A percentile compares a stretch with the other conserved stretches of the same genome.
Evolutionary conservation across 2,329 filamentous ascomycete genomes (phyloP).

Genomic region (Apiospora pterosperma): DNA sequence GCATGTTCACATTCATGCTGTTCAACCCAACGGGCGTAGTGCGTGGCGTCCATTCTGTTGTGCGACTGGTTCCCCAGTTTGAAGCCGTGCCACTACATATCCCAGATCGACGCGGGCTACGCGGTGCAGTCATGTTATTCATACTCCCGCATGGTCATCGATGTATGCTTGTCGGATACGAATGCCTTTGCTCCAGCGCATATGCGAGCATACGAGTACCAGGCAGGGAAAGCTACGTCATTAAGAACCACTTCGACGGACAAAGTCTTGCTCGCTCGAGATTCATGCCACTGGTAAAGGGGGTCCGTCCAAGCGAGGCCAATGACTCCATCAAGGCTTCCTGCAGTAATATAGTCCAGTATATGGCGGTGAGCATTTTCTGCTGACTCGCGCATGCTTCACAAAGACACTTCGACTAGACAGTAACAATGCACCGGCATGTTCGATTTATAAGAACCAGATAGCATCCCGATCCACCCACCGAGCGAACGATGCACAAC

Average conservation of each 20-base stretch:
- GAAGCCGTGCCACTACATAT: not conserved
- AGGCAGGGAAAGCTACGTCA: not conserved
- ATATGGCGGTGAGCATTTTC: not conserved
- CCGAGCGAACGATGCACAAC: not conserved
- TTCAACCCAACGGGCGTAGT: not conserved
- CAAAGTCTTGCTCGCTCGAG: not conserved
- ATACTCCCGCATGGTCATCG: not conserved
- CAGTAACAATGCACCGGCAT: not conserved
- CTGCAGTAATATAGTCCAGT: not conserved
- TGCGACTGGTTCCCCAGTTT: not conserved
- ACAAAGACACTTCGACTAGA: not conserved
- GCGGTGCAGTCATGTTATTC: not conserved
- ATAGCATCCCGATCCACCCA: not conserved
- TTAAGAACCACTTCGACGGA: not conserved
- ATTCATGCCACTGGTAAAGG: not conserved
- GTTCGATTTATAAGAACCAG: not conserved
- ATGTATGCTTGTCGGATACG: not conserved
- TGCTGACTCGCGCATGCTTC: not conserved
- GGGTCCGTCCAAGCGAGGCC: not conserved
- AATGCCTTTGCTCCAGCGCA: not conserved
- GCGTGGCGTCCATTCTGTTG: not conserved
- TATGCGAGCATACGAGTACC: not conserved
- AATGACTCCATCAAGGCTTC: not conserved
- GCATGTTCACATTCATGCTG: not conserved
- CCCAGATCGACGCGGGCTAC: not conserved